Conservation (phyloP, 2,329 filamentous ascomycete species). For the Aspergillus quadrilineatus region DNA sequence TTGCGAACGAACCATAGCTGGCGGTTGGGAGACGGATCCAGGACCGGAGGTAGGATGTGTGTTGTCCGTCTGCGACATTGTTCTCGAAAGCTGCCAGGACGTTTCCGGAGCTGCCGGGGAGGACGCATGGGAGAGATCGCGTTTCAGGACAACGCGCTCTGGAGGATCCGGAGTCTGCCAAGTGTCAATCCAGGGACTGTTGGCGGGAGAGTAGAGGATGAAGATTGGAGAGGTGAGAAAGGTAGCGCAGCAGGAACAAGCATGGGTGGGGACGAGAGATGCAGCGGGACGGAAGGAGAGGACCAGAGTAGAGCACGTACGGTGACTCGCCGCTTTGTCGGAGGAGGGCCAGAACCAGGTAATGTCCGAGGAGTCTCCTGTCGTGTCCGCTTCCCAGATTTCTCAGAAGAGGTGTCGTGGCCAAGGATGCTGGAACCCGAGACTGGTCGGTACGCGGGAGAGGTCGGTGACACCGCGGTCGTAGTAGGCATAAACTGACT, state of each 20-base stretch:
- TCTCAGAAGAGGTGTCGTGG: slow-evolving; percentile 27
- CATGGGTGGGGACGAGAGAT: slow-evolving; percentile 25
- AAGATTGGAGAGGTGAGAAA: slow-evolving; percentile 13
- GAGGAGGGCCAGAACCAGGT: slow-evolving; percentile 39
- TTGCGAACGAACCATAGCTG: slow-evolving; percentile 40
- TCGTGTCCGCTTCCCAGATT: slow-evolving; percentile 44
- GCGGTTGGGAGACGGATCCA: slow-evolving; percentile 31
- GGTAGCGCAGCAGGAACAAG: slow-evolving; percentile 24
- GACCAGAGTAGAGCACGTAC: slow-evolving; percentile 45
- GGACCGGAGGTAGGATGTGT: slow-evolving; percentile 24
- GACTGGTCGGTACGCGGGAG: slow-evolving; percentile 22
- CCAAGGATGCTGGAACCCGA: slow-evolving; percentile 22
- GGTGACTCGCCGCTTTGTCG: slow-evolving; percentile 47
- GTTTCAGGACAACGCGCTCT: slow-evolving; percentile 32
- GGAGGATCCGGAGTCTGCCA: slow-evolving; percentile 43
- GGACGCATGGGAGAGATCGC: slow-evolving; percentile 32
- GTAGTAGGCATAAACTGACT: slow-evolving; percentile 38
- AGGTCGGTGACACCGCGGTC: slow-evolving; percentile 19
- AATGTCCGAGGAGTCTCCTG: slow-evolving; percentile 42
- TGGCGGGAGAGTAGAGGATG: slow-evolving; percentile 26
- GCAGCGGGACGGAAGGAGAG: slow-evolving; percentile 32
- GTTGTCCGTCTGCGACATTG: slow-evolving; percentile 29
- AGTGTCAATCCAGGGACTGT: slow-evolving; percentile 42
- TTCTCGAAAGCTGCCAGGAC: slow-evolving; percentile 26
- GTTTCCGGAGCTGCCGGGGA: slow-evolving; percentile 28